A percentile compares a stretch with the other conserved stretches of the same genome.
Conservation (phyloP, 2,329 filamentous ascomycete genomes). For the Trichoderma koningiopsis region DNA sequence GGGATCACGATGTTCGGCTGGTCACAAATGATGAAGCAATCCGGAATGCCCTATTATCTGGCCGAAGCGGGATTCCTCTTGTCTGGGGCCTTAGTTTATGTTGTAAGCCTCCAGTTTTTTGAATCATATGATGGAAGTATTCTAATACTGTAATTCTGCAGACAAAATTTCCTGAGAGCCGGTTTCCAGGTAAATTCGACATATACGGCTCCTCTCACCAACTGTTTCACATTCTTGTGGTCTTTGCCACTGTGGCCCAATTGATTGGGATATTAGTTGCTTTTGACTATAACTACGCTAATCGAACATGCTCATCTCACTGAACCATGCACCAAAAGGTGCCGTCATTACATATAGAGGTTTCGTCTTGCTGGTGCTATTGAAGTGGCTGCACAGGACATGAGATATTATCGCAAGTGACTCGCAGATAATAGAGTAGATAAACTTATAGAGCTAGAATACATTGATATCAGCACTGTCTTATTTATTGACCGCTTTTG, state of each 20-base stretch:
- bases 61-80: conserved; percentile 7
- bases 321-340: neutral
- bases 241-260: conserved; percentile 3
- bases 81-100: conserved; percentile 14
- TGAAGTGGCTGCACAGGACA: neutral
- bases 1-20: conserved; percentile 9
- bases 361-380: neutral
- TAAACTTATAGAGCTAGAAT: neutral
- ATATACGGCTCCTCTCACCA: conserved; percentile 16
- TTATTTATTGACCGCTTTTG: too few relatives aligned
- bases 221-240: conserved; percentile 13
- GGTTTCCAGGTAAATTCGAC: conserved; percentile 13
- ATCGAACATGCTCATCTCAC: conserved; percentile 2
- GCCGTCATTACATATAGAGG: neutral
- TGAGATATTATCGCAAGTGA: neutral
- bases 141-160: neutral
- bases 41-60: conserved; percentile 15
- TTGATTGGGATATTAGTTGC: conserved; percentile 9
- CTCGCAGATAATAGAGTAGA: neutral
- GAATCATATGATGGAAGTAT: neutral
- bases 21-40: conserved; percentile 19
- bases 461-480: neutral
- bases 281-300: conserved; percentile 1
- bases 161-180: conserved; percentile 16
- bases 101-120: neutral